Conservation (phyloP, 2,329 filamentous ascomycete species). For the Aspergillus novoparasiticus region DNA sequence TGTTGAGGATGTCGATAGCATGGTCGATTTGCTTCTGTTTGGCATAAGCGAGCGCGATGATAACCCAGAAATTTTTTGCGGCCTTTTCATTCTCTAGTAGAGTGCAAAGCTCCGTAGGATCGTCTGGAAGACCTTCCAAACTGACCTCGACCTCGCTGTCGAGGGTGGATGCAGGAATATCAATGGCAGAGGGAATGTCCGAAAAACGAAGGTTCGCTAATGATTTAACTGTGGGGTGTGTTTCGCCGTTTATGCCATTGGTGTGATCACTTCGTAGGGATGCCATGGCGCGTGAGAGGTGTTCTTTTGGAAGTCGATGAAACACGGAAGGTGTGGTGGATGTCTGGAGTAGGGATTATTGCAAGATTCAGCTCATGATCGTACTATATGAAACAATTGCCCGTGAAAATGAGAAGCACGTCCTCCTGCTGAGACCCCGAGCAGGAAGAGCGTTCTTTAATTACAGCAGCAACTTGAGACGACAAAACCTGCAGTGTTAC, state of each 20-base stretch:
- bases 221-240: slow-evolving; percentile 33
- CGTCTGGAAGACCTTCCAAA: slow-evolving; percentile 85
- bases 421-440: slow-evolving; percentile 1
- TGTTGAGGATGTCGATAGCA: slow-evolving; percentile 69
- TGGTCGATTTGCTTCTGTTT: slow-evolving; percentile 94
- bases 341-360: slow-evolving; percentile 19
- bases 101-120: slow-evolving; percentile 91
- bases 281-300: slow-evolving; percentile 48
- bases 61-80: slow-evolving; percentile 93
- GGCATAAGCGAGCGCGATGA: slow-evolving; percentile 93
- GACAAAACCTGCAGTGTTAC: slow-evolving; percentile 21
- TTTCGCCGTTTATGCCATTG: slow-evolving; percentile 55
- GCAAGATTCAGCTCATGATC: slow-evolving; percentile 35
- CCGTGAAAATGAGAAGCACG: slow-evolving; percentile 13
- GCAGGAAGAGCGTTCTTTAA: slow-evolving; percentile 12
- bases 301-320: not conserved
- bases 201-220: slow-evolving; percentile 55
- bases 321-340: slow-evolving; percentile 21
- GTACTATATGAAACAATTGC: slow-evolving; percentile 8
- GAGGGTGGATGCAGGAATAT: slow-evolving; percentile 63
- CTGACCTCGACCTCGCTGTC: slow-evolving; percentile 85
- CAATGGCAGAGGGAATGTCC: slow-evolving; percentile 64
- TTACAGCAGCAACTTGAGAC: slow-evolving; percentile 11
- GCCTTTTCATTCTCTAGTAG: slow-evolving; percentile 93
- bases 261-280: slow-evolving; percentile 52